phyloP scores from a whole-genome alignment of 371 early-diverging fungal species.

The Mortierella sp. region DNA sequence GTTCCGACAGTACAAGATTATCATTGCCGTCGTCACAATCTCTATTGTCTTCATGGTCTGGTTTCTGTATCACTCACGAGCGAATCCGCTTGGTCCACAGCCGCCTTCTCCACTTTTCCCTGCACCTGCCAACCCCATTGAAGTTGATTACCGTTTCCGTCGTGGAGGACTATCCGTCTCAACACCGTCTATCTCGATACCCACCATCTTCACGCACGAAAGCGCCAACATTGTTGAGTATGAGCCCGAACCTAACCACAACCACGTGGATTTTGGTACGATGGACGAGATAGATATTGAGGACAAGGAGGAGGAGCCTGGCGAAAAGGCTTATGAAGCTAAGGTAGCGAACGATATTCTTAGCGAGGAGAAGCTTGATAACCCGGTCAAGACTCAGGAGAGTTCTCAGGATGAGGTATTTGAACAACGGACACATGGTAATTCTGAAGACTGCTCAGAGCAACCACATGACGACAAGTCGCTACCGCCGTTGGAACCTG shows the following conservation, averaged over 20 bases:
- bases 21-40: conserved; percentile 26
- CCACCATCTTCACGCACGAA: not conserved
- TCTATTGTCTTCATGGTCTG: conserved; percentile 26
- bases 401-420: too few species aligned
- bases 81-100: conserved; percentile 24
- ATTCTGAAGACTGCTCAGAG: too few species aligned
- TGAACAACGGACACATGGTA: too few species aligned
- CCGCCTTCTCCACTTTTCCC: conserved; percentile 33
- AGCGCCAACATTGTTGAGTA: not conserved
- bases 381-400: too few species aligned
- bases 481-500: too few species aligned
- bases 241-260: not conserved
- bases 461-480: too few species aligned
- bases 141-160: conserved; percentile 15
- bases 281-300: too few species aligned
- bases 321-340: too few species aligned
- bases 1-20: conserved; percentile 52
- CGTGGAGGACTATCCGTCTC: conserved; percentile 23
- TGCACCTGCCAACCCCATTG: conserved; percentile 19
- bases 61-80: conserved; percentile 32
- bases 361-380: too few species aligned
- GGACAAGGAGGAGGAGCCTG: too few species aligned
- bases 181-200: not conserved
- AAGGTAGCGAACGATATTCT: too few species aligned
- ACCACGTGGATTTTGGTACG: too few species aligned